Conservation (phyloP, 176 grass and related monocot genomes). For the Oryza longistaminata region DNA sequence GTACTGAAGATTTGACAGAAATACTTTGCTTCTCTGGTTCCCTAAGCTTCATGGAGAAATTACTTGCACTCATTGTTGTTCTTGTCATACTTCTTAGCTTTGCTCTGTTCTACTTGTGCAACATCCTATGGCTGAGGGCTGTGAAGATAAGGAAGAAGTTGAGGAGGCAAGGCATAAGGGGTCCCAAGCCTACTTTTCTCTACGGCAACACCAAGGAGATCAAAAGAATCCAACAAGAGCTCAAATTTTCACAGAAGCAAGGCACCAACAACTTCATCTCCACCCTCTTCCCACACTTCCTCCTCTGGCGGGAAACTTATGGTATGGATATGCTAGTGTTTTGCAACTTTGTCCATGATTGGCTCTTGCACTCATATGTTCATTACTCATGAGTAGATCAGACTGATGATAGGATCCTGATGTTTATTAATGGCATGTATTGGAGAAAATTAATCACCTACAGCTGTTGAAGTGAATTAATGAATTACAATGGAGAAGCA, state of each 20-base stretch:
- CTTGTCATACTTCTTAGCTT: slow-evolving; percentile 35
- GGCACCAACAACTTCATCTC: slow-evolving; percentile 41
- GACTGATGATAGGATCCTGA: slow-evolving; percentile 7
- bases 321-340: slow-evolving; percentile 45
- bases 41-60: slow-evolving; percentile 30
- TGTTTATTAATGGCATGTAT: not conserved
- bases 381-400: not conserved
- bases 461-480: not conserved
- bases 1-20: slow-evolving; percentile 3
- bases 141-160: slow-evolving; percentile 56
- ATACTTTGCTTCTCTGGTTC: slow-evolving; percentile 10
- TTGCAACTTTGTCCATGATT: not conserved
- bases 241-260: slow-evolving; percentile 8
- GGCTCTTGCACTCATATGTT: not conserved
- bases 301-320: slow-evolving; percentile 60
- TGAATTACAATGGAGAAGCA: not conserved
- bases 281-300: slow-evolving; percentile 60
- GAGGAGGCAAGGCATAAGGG: slow-evolving; percentile 66
- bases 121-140: slow-evolving; percentile 40
- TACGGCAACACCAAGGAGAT: slow-evolving; percentile 71
- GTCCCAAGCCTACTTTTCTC: slow-evolving; percentile 59
- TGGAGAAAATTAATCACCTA: not conserved
- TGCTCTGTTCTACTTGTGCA: slow-evolving; percentile 45
- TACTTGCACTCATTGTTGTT: not conserved
- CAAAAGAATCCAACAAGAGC: slow-evolving; percentile 52